Base-by-base conservation (phyloP, 1,139 yeast genomes). In the Meyerozyma guilliermondii region DNA sequence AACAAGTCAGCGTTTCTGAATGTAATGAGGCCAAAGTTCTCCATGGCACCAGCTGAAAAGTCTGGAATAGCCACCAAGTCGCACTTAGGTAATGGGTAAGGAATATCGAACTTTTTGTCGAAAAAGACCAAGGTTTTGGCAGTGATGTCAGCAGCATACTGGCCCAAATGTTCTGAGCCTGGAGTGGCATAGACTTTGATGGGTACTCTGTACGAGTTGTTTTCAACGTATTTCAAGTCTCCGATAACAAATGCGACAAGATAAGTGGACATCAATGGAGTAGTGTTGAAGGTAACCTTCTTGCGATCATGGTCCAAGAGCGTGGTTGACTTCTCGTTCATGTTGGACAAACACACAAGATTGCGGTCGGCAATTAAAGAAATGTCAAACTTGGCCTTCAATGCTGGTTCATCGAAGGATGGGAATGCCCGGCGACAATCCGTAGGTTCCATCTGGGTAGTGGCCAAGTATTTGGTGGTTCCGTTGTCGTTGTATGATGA, bases 381-480 rank as follows among this genome's bases (percentile, higher is more conserved):
- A 45, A 88, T 73, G 46, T 81, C 81, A 58, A 87, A 88, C 39
- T 83, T 76, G 11, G 96, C 92, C 68, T 88, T 88, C 47, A 82
- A 74, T 42, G 82, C 79, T 10, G 96, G 96, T 61, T 88, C 96
- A 62, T 88, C 96, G 53, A 83, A 81, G 60, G 92, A 87, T 17
- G 96, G 96, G 71, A 88, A 87, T 4, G 96, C 95, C 52, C 91
- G 76, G 55, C 96, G 79, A 50, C 95, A 91, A 59, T 87, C 95
- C 13, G 94, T 84, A 23, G 95, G 83, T 64, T 88, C 96, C 71
- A 88, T 84, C 64, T 88, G 96, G 8, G 96, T 87, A 35, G 94
- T 81, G 28, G 87, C 81, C 74, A 87, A 76, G 52, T 76, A 76
- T 52, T 80, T 78, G 28, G 76, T 76, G 42, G 71, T 69, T n/a